Conservation (phyloP, 1,139 yeast genomes). For the Arxiozyma telluris region DNA sequence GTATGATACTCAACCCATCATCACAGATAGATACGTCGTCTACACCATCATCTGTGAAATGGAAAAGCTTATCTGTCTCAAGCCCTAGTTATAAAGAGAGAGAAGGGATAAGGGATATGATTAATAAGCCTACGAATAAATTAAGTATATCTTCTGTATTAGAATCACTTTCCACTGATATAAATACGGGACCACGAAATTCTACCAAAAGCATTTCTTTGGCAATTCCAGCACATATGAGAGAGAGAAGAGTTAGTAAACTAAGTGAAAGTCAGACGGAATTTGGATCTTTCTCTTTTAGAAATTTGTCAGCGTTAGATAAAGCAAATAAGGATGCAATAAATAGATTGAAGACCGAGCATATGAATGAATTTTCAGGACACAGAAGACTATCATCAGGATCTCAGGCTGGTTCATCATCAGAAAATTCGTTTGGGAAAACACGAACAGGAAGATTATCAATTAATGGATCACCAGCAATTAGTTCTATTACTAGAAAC, state of each 20-base stretch:
- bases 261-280: constrained; percentile 66
- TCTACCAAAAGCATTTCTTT: constrained; percentile 34
- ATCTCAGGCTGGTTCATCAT: constrained; percentile 30
- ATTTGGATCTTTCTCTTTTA: constrained; percentile 87
- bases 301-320: constrained; percentile 83
- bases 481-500: constrained; percentile 7
- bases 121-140: constrained; percentile 18
- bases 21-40: background rate
- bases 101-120: background rate
- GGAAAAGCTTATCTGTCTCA: constrained; percentile 7
- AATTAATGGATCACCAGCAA: constrained; percentile 10
- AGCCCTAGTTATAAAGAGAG: background rate
- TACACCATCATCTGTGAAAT: constrained; percentile 7
- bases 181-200: constrained; percentile 10
- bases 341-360: constrained; percentile 76
- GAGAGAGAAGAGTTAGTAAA: constrained; percentile 60
- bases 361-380: constrained; percentile 39
- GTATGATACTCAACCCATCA: background rate
- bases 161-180: constrained; percentile 18
- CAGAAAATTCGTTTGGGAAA: constrained; percentile 22
- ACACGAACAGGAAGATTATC: constrained; percentile 9
- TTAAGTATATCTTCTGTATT: constrained; percentile 27
- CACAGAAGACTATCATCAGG: constrained; percentile 26
- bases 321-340: constrained; percentile 92
- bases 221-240: constrained; percentile 46